A percentile compares a stretch with the other conserved stretches of the same genome.
phyloP scores from a whole-genome alignment of 805 yeast species.

The Pichia scutulata region DNA sequence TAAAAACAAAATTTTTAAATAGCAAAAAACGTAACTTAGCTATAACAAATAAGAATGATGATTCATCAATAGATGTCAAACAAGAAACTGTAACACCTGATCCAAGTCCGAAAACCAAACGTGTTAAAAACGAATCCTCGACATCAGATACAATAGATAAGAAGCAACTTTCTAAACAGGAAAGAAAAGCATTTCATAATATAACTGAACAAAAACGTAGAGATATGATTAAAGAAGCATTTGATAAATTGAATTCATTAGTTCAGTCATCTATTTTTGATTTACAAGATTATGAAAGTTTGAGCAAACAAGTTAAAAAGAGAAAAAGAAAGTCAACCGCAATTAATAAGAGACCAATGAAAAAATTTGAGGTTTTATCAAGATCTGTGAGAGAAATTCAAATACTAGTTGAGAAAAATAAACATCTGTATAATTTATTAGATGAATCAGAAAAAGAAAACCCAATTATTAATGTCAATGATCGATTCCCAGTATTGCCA shows the following conservation, averaged over 20 bases:
- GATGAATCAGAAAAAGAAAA: not conserved
- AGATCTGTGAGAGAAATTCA: slow-evolving; percentile 25
- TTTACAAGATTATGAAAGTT: slow-evolving; percentile 6
- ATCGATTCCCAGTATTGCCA: not conserved
- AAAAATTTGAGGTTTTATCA: slow-evolving; percentile 22
- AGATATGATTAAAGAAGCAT: slow-evolving; percentile 30
- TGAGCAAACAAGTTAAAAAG: slow-evolving; percentile 1
- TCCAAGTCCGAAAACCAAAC: not conserved
- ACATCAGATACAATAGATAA: not conserved
- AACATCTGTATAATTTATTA: not conserved
- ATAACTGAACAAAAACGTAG: slow-evolving; percentile 33
- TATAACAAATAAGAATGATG: not conserved
- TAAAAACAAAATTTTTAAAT: not conserved
- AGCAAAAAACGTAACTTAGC: not conserved
- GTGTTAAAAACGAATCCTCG: not conserved
- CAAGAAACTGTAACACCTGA: not conserved
- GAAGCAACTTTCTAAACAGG: slow-evolving; percentile 23
- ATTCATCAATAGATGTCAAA: not conserved
- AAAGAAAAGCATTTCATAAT: slow-evolving; percentile 31
- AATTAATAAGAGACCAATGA: slow-evolving; percentile 13
- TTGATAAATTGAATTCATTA: slow-evolving; percentile 26
- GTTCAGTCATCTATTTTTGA: slow-evolving; percentile 12
- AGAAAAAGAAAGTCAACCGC: slow-evolving; percentile 4
- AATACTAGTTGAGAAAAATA: slow-evolving; percentile 15
- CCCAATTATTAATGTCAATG: not conserved